A percentile compares a stretch with the other conserved stretches of the same genome.
Conservation (phyloP, 176 grass and related monocot genomes). For the Phoenix dactylifera region DNA sequence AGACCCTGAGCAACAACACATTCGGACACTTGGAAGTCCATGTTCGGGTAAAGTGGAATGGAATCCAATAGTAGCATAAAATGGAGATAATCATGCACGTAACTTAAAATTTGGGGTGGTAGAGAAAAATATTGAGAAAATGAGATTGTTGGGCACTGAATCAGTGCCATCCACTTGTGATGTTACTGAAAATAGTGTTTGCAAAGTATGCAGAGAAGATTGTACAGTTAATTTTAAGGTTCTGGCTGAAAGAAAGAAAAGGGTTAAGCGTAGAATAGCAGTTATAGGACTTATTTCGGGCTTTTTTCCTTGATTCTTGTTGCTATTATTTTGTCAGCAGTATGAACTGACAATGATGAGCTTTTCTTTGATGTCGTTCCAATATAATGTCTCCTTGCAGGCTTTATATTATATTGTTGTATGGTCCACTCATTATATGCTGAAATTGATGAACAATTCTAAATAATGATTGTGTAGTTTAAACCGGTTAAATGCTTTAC, state of each 20-base stretch:
- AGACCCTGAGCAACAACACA: constrained; percentile 6
- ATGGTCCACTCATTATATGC: too few relatives aligned
- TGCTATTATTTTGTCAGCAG: constrained; percentile 13
- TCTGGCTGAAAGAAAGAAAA: constrained; percentile 12
- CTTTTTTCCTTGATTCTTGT: constrained; percentile 30
- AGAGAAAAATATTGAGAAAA: constrained; percentile 23
- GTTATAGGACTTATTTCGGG: constrained; percentile 24
- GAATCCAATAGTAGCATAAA: constrained; percentile 4
- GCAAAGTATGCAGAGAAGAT: constrained; percentile 17
- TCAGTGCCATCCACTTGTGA: constrained; percentile 27
- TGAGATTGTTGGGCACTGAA: background rate
- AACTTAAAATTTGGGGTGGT: constrained; percentile 28
- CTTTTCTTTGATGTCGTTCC: constrained; percentile 47
- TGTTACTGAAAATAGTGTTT: constrained; percentile 18
- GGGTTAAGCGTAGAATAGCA: constrained; percentile 6
- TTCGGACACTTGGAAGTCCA: background rate
- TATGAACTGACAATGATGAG: constrained; percentile 34
- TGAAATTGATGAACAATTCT: too few relatives aligned
- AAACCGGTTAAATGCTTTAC: too few relatives aligned
- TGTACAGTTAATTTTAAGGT: constrained; percentile 7
- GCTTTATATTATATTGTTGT: too few relatives aligned
- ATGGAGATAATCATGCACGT: constrained; percentile 20
- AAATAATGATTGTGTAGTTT: too few relatives aligned
- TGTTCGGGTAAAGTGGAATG: constrained; percentile 11
- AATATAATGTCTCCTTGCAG: constrained; percentile 22